Conservation (phyloP, 192 early-diverging fungal genomes). For the Cetraspora pellucida region DNA sequence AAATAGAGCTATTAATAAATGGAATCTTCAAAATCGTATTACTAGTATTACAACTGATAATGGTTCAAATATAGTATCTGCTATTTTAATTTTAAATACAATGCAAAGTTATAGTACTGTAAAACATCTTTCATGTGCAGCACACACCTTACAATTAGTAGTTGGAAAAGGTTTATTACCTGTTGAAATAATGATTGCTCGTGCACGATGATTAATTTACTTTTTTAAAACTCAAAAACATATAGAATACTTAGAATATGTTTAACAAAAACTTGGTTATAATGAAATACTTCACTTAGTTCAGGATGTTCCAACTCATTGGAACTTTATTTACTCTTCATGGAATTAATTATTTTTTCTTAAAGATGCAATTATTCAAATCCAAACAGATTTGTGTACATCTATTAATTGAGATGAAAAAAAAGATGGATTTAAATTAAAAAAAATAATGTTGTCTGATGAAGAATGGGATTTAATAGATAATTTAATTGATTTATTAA, state of each 20-base stretch:
- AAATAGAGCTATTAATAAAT: background rate
- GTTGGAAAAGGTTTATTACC: background rate
- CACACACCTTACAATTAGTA: background rate
- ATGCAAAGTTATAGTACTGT: background rate
- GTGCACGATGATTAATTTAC: background rate
- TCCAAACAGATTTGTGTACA: background rate
- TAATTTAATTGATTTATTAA: slow-evolving; percentile 1
- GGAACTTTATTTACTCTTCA: background rate
- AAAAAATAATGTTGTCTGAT: slow-evolving; percentile 1
- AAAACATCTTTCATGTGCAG: background rate
- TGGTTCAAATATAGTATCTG: background rate
- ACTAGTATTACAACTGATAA: background rate
- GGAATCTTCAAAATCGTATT: background rate
- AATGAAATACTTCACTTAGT: background rate
- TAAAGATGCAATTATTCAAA: slow-evolving; percentile 21
- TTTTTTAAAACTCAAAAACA: slow-evolving; percentile 19
- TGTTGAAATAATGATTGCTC: background rate
- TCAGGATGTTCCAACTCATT: background rate
- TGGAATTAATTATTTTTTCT: background rate
- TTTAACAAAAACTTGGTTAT: background rate
- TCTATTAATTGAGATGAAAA: background rate
- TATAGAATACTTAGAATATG: background rate
- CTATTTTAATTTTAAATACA: background rate
- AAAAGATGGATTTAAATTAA: slow-evolving; percentile 1
- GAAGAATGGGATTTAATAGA: background rate